These are phyloP conservation scores for Calonectria montana DNA, from an alignment of 2,329 filamentous ascomycete species.

Conservation along the genomic window DNA sequence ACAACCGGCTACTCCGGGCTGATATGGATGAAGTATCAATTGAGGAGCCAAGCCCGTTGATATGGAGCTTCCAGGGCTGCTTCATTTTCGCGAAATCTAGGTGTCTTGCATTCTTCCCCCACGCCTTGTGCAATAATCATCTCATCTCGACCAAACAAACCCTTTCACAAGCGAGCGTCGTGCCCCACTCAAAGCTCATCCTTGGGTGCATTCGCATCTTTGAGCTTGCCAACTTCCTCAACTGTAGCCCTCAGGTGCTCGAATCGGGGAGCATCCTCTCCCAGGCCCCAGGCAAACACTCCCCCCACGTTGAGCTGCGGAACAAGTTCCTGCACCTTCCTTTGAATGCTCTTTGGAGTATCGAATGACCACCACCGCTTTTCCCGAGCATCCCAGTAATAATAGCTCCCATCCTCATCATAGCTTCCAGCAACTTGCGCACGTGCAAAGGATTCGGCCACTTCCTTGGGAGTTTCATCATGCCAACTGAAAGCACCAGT, in stretches of 20 bases:
- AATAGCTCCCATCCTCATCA: constrained; percentile 72
- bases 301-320: constrained; percentile 69
- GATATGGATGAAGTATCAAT: constrained; percentile 9
- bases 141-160: background rate
- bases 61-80: background rate
- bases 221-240: constrained; percentile 34
- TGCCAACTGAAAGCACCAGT: constrained; percentile 71
- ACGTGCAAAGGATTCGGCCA: constrained; percentile 67
- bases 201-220: constrained; percentile 26
- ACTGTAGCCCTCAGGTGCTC: constrained; percentile 52
- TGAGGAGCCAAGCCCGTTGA: constrained; percentile 3
- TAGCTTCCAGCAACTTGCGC: constrained; percentile 65
- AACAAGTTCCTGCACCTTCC: constrained; percentile 73
- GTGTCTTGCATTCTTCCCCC: background rate
- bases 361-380: constrained; percentile 82
- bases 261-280: constrained; percentile 69
- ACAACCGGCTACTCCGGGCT: background rate
- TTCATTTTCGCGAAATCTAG: background rate
- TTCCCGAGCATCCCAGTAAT: constrained; percentile 72
- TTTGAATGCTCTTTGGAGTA: constrained; percentile 67
- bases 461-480: constrained; percentile 63
- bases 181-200: constrained; percentile 43
- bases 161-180: background rate
- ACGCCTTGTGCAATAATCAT: constrained; percentile 7
- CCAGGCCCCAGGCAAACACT: constrained; percentile 81